Percentiles rank a stretch among this genome's conserved stretches.
Evolutionary conservation across 2,329 filamentous ascomycete genomes (phyloP).

Genomic region (Penicillium carneum): DNA sequence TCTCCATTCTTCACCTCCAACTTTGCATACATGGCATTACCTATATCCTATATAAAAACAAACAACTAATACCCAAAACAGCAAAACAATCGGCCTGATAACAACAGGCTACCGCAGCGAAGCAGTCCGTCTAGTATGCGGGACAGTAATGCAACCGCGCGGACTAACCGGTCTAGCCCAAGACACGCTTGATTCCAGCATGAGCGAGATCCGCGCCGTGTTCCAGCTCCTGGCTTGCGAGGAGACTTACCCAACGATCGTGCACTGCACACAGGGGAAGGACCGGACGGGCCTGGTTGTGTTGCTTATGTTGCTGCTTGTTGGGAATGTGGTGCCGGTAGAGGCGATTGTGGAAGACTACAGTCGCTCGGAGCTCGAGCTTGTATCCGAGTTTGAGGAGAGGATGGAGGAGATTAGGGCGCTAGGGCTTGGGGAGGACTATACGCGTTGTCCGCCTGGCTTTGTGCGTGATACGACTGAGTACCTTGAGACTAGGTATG

Average conservation of each 20-base stretch:
- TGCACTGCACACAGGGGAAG: constrained; percentile 91
- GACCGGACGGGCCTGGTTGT: constrained; percentile 79
- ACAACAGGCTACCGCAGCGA: constrained; percentile 70
- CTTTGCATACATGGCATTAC: not conserved
- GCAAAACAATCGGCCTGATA: constrained; percentile 69
- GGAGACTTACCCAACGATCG: constrained; percentile 67
- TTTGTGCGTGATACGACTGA: constrained; percentile 67
- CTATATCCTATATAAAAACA: not conserved
- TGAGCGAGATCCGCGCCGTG: constrained; percentile 69
- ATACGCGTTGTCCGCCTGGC: constrained; percentile 69
- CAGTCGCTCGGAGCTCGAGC: constrained; percentile 66
- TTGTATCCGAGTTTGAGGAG: constrained; percentile 67
- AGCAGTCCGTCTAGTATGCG: constrained; percentile 73
- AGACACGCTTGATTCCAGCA: constrained; percentile 73
- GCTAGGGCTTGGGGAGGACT: constrained; percentile 76
- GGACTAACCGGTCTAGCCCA: constrained; percentile 75
- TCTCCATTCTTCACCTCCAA: too few species aligned
- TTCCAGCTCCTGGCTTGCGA: constrained; percentile 69
- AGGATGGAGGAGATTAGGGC: constrained; percentile 72
- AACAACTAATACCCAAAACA: constrained; percentile 32
- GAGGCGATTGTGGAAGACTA: constrained; percentile 76
- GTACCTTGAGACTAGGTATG: constrained; percentile 69
- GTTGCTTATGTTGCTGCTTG: constrained; percentile 70
- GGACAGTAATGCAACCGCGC: constrained; percentile 73
- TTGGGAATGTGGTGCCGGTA: constrained; percentile 58